Percentiles rank a stretch among this genome's conserved stretches.
phyloP scores from a whole-genome alignment of 208 protist species.

The Acanthamoeba divionensis region DNA sequence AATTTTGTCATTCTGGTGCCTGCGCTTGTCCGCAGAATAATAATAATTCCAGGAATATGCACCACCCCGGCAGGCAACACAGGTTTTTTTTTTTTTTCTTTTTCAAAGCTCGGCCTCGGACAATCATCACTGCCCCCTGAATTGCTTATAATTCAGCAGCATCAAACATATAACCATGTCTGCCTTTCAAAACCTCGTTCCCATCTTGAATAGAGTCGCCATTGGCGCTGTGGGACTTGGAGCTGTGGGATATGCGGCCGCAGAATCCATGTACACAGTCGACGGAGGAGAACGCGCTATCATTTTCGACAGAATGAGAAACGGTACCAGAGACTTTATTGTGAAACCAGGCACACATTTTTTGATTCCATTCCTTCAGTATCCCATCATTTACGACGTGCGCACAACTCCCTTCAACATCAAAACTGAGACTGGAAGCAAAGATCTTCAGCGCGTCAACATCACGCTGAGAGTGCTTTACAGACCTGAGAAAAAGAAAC shows the following conservation, averaged over 20 bases:
- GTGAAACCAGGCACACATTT: slow-evolving; percentile 39
- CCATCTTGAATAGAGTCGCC: not conserved
- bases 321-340: slow-evolving; percentile 46
- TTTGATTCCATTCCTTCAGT: slow-evolving; percentile 41
- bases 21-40: too few relatives aligned
- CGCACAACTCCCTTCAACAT: slow-evolving; percentile 34
- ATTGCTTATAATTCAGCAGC: too few relatives aligned
- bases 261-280: slow-evolving; percentile 40
- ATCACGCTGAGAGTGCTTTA: slow-evolving; percentile 94
- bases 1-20: too few relatives aligned
- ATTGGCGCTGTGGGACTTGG: not conserved
- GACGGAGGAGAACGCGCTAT: slow-evolving; percentile 24
- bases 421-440: not conserved
- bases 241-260: not conserved
- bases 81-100: too few relatives aligned
- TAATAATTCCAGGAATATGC: too few relatives aligned
- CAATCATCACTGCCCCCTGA: too few relatives aligned
- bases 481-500: slow-evolving; percentile 85
- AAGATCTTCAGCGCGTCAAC: slow-evolving; percentile 95
- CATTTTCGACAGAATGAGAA: slow-evolving; percentile 41
- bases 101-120: too few relatives aligned
- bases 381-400: slow-evolving; percentile 38
- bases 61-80: too few relatives aligned
- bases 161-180: too few relatives aligned
- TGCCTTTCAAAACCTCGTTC: too few relatives aligned